Evolutionary conservation across 805 yeast species (phyloP), one percentile per base, ranked within the genome.

Genomic region (Wickerhamomyces canadensis): DNA sequence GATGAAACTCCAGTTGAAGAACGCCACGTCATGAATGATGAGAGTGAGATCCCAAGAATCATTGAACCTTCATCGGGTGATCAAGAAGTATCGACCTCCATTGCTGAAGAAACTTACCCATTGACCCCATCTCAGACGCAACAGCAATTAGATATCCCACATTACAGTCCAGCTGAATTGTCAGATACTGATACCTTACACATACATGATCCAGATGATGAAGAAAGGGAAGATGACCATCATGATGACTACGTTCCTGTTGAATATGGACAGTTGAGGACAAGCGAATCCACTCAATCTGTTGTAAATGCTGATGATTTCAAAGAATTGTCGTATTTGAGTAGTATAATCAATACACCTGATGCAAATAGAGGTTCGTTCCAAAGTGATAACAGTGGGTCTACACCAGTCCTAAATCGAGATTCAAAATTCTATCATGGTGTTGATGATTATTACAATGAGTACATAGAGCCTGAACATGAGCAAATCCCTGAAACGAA

Each of bases 101-200:
- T 22, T 22, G 11, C 24, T 22, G 24, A 22, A 22, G n/a, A n/a
- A n/a, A n/a, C n/a, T n/a, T n/a, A n/a, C n/a, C n/a, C n/a, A n/a
- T n/a, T n/a, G n/a, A n/a, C n/a, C n/a, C n/a, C 24, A 22, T 22
- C 11, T 22, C 24, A 22, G 24, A 22, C n/a, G 11, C 24, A 22
- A 22, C 11, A 25, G 6, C 27, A 25, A 25, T 27, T 6, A 14
- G 34, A 37, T 9, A 25, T 34, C n/a, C 40, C 43, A 15, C 40
- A 36, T 5, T 23, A 28, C 17, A 43, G 49, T 25, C 47, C 50
- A n/a, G 36, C 35, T 15, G 45, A 46, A 6, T 36, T 45, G 13
- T 46, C 57, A 9, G 56, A 49, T 34, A 32, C 54, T 1, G 59
- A 53, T 27, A 45, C 57, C 7, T 33, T 46, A 17, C 56, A 53